Conservation (phyloP, 192 early-diverging fungal genomes). For the Mortierella alpina region DNA sequence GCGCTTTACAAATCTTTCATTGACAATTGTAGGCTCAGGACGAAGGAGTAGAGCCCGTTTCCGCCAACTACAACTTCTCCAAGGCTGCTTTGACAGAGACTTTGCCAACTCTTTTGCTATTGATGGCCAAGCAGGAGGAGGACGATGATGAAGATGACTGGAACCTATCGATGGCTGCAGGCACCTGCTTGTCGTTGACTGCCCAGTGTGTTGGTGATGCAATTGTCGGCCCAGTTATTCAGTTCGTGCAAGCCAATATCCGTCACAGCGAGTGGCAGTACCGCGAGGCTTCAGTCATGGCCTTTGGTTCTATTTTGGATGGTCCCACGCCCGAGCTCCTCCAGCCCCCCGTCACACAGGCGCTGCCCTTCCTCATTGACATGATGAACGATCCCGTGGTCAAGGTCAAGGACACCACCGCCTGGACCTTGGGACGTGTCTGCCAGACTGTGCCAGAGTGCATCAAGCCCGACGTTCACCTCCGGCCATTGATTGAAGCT, state of each 20-base stretch:
- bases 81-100: constrained; percentile 81
- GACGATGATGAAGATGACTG: constrained; percentile 99
- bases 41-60: constrained; percentile 59
- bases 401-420: constrained; percentile 96
- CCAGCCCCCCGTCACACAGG: constrained; percentile 80
- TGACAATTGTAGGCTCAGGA: constrained; percentile 55
- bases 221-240: constrained; percentile 87
- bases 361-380: constrained; percentile 88
- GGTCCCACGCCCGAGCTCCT: constrained; percentile 80
- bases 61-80: constrained; percentile 80
- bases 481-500: constrained; percentile 78
- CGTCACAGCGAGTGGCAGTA: constrained; percentile 89
- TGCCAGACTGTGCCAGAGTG: constrained; percentile 82
- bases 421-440: constrained; percentile 98
- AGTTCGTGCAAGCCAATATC: constrained; percentile 91
- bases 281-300: constrained; percentile 97
- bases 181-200: constrained; percentile 91
- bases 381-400: constrained; percentile 89
- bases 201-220: constrained; percentile 84
- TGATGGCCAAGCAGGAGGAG: constrained; percentile 97
- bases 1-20: neutral
- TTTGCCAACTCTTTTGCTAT: constrained; percentile 83
- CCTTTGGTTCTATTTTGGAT: constrained; percentile 98
- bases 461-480: constrained; percentile 78
- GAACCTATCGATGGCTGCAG: constrained; percentile 98